phyloP scores from a whole-genome alignment of 73 alveolate genomes.

The Paramecium biaurelia region DNA sequence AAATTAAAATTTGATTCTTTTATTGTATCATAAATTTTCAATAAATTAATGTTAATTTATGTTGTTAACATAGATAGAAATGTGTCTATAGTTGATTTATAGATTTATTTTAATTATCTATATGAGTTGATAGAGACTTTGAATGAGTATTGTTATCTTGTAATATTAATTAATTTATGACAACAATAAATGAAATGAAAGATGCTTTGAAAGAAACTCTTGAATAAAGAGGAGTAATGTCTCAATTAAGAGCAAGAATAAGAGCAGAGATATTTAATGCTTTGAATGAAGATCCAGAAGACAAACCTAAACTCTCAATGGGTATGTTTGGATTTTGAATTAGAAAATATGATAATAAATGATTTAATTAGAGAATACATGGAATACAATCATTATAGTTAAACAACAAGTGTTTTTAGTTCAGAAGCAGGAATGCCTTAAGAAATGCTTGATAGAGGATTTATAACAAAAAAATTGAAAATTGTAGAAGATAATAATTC shows the following conservation, averaged over 20 bases:
- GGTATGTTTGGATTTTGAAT: constrained; percentile 29
- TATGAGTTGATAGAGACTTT: neutral
- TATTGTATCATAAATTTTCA: too few relatives aligned
- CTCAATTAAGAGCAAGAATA: constrained; percentile 89
- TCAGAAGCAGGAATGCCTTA: constrained; percentile 94
- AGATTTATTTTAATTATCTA: neutral
- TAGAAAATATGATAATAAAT: constrained; percentile 93
- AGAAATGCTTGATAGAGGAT: constrained; percentile 91
- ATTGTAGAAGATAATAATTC: constrained; percentile 74
- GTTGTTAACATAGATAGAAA: too few relatives aligned
- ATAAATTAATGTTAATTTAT: too few relatives aligned
- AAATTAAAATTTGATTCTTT: too few relatives aligned
- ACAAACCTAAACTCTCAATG: constrained; percentile 83
- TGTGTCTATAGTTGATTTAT: too few relatives aligned
- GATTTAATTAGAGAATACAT: constrained; percentile 96
- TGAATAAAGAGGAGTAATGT: constrained; percentile 90
- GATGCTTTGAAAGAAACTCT: constrained; percentile 92
- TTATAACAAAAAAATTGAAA: constrained; percentile 83
- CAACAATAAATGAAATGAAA: constrained; percentile 92
- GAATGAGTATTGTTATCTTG: neutral
- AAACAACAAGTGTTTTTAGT: constrained; percentile 81
- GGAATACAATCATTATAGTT: constrained; percentile 86
- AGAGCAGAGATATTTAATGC: constrained; percentile 94
- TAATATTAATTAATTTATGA: constrained; percentile 75
- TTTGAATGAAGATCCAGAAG: constrained; percentile 81